A percentile compares a stretch with the other conserved stretches of the same genome.
These are phyloP conservation scores for Tetracladium setigerum DNA, from an alignment of 495 filamentous ascomycete genomes.

Conservation along the genomic window DNA sequence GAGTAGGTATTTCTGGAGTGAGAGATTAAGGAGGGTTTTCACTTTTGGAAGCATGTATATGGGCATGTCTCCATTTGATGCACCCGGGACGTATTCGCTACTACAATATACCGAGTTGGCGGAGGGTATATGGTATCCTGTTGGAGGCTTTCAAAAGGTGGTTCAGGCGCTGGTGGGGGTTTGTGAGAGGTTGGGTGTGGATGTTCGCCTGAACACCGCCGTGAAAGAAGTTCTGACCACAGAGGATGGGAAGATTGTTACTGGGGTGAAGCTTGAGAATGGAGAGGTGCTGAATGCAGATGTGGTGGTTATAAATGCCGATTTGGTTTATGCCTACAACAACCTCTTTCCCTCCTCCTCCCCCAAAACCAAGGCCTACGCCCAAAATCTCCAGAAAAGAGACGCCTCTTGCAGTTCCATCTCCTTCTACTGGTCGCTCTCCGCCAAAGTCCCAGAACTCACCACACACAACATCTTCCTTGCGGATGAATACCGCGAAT, in stretches of 20 bases:
- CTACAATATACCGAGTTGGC: conserved; percentile 66
- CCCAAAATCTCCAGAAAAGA: conserved; percentile 36
- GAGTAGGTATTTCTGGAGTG: conserved; percentile 55
- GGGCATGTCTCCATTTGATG: conserved; percentile 68
- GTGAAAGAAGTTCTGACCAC: conserved; percentile 40
- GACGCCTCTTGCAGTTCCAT: conserved; percentile 59
- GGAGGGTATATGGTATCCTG: conserved; percentile 68
- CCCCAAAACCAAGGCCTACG: conserved; percentile 24
- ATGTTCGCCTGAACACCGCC: conserved; percentile 46
- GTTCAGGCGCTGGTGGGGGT: conserved; percentile 47
- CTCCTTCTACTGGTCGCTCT: conserved; percentile 66
- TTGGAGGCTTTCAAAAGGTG: conserved; percentile 58
- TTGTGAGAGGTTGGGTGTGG: conserved; percentile 46
- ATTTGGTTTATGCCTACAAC: conserved; percentile 64
- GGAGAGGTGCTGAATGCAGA: conserved; percentile 50
- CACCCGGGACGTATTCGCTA: conserved; percentile 62
- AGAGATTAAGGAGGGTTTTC: conserved; percentile 56
- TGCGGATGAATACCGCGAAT: conserved; percentile 57
- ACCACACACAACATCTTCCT: conserved; percentile 70
- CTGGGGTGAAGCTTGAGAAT: conserved; percentile 43
- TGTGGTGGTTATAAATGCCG: conserved; percentile 58
- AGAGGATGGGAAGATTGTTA: conserved; percentile 34
- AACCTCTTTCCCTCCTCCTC: conserved; percentile 45
- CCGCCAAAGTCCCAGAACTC: conserved; percentile 46
- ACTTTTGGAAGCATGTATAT: conserved; percentile 75